Base-by-base conservation (phyloP, 202 grass and related monocot genomes). In the Carex arenaria region DNA sequence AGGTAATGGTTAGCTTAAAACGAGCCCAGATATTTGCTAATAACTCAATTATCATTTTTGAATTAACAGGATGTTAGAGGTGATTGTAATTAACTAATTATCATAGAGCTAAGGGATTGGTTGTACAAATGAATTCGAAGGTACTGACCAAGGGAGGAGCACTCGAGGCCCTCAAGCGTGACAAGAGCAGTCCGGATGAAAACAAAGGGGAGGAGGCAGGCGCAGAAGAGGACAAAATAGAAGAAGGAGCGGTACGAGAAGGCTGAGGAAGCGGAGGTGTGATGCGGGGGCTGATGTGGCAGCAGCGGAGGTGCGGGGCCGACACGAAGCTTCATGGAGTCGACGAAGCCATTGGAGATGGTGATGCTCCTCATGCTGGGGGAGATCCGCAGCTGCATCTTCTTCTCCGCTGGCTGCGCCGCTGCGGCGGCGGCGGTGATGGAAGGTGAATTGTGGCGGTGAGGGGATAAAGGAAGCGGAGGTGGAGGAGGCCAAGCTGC, bases 361-460 rank as follows among this genome's bases (percentile, higher is more conserved):
- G 94, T 97, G 91, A 97, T 93, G 91, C 94, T 93, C 89, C 94
- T 92, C 94, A 97, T 97, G 94, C 94, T 97, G 87, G 94, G 94
- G 82, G 94, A 97, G 94, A 97, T 97, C 94, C 94, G 84, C 91
- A 97, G 94, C 91, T 93, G 94, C 94, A 97, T 97, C 90, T 82
- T 82, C 89, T 97, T 89, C 93, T 67, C 86, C 86, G 53, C 84
- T 86, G 71, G 78, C 86, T 30, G 43, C 85, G 22, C 34, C 85
- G 68, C 69, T 71, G 86, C 61, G 60, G 76, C 67, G 73, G 83
- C 85, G 84, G 70, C 85, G 88, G 86, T 53, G 72, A 88, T 79
- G 81, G 85, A 69, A 15, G 31, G 19, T 28, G 47, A 67, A 63
- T 51, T 61, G 67, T 43, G 20, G 82, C 82, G 51, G 38, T 17